phyloP scores from a whole-genome alignment of 139 green algal species.

The Tetradesmus obliquus region DNA sequence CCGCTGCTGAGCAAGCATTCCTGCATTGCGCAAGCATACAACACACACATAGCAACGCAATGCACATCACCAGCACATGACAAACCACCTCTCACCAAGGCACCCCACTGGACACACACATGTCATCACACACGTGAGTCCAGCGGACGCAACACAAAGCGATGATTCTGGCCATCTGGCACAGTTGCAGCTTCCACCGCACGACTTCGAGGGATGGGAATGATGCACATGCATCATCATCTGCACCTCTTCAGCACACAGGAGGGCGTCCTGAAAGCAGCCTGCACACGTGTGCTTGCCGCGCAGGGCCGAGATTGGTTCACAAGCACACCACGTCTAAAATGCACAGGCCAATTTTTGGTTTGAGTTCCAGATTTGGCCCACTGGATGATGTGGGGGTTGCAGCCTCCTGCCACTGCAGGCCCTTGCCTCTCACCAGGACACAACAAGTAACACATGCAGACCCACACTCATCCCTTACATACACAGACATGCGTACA shows the following conservation, averaged over 20 bases:
- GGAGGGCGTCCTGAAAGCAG: too few species aligned
- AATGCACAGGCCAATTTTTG: too few species aligned
- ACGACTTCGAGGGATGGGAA: neutral
- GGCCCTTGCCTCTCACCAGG: neutral
- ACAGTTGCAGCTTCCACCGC: neutral
- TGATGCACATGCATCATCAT: neutral
- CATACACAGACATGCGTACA: neutral
- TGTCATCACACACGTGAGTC: too few species aligned
- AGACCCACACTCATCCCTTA: neutral
- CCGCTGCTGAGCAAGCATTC: neutral
- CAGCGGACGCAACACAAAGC: neutral
- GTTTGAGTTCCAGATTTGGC: too few species aligned
- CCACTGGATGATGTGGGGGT: too few species aligned
- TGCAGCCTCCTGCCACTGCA: too few species aligned
- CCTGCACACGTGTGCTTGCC: neutral
- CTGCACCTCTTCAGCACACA: too few species aligned
- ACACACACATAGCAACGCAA: neutral
- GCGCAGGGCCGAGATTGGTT: neutral
- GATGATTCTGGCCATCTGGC: neutral
- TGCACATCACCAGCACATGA: neutral
- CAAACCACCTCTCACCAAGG: too few species aligned
- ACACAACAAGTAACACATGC: neutral
- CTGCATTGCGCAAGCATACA: neutral
- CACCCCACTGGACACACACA: too few species aligned
- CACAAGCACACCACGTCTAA: neutral